Evolutionary conservation across 805 yeast genomes (phyloP).

Genomic region (Suhomyces tanzawaensis): DNA sequence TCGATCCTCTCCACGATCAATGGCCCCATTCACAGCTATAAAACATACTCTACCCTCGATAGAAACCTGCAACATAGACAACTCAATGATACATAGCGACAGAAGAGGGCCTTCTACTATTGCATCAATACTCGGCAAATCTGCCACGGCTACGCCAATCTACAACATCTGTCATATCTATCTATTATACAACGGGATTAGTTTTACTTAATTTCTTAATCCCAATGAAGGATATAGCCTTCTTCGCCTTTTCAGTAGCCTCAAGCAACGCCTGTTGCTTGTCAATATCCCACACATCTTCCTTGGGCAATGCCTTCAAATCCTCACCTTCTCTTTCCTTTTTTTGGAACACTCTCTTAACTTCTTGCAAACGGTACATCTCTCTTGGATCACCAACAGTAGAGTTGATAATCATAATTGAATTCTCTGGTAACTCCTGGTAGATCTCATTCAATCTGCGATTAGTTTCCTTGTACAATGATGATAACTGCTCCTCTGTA

Average conservation of each 20-base stretch:
- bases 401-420: constrained; percentile 59
- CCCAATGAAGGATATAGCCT: constrained; percentile 56
- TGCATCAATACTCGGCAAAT: too few species aligned
- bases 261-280: constrained; percentile 46
- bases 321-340: constrained; percentile 41
- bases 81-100: too few species aligned
- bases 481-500: constrained; percentile 8
- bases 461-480: constrained; percentile 36
- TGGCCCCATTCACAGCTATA: too few species aligned
- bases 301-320: constrained; percentile 37
- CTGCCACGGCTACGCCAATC: too few species aligned
- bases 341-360: constrained; percentile 42
- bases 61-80: too few species aligned
- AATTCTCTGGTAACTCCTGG: constrained; percentile 50
- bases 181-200: too few species aligned
- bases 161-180: too few species aligned
- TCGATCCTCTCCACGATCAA: too few species aligned
- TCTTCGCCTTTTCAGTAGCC: constrained; percentile 53
- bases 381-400: constrained; percentile 61
- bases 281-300: constrained; percentile 50
- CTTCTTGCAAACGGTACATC: constrained; percentile 44
- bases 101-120: too few species aligned
- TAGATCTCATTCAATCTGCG: constrained; percentile 48
- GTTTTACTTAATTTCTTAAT: constrained; percentile 4
- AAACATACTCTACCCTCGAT: too few species aligned